A percentile compares a stretch with the other conserved stretches of the same genome.
These are phyloP conservation scores for Chlamydomonas eustigma DNA, from an alignment of 139 green algal genomes.

Conservation along the genomic window DNA sequence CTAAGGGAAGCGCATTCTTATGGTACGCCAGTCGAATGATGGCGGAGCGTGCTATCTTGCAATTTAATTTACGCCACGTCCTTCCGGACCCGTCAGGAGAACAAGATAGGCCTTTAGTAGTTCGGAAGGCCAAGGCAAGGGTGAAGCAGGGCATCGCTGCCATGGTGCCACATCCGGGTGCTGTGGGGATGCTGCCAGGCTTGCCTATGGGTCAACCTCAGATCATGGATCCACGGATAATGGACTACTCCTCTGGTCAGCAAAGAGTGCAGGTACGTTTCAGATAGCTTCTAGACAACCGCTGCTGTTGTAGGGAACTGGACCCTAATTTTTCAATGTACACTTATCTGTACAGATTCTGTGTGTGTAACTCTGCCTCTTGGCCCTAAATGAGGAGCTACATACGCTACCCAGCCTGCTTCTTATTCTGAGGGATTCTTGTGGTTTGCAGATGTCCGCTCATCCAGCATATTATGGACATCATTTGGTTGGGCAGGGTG, in stretches of 20 bases:
- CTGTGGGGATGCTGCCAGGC: not conserved
- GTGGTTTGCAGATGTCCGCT: too few relatives aligned
- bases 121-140: constrained; percentile 51
- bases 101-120: constrained; percentile 54
- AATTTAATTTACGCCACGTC: constrained; percentile 53
- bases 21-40: constrained; percentile 39
- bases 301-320: too few relatives aligned
- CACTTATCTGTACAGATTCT: too few relatives aligned
- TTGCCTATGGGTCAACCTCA: not conserved
- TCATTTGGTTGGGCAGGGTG: too few relatives aligned
- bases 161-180: not conserved
- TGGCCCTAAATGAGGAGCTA: too few relatives aligned
- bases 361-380: too few relatives aligned
- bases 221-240: not conserved
- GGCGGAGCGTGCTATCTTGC: constrained; percentile 43
- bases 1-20: constrained; percentile 61
- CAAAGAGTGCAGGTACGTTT: too few relatives aligned
- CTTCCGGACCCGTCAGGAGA: constrained; percentile 11
- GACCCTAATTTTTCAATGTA: too few relatives aligned
- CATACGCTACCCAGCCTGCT: too few relatives aligned
- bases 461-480: too few relatives aligned
- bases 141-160: not conserved
- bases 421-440: too few relatives aligned
- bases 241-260: not conserved
- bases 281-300: too few relatives aligned